Evolutionary conservation across 371 early-diverging fungal species (phyloP), one percentile per base, ranked within the genome.

Genomic region (Circinella umbellata): DNA sequence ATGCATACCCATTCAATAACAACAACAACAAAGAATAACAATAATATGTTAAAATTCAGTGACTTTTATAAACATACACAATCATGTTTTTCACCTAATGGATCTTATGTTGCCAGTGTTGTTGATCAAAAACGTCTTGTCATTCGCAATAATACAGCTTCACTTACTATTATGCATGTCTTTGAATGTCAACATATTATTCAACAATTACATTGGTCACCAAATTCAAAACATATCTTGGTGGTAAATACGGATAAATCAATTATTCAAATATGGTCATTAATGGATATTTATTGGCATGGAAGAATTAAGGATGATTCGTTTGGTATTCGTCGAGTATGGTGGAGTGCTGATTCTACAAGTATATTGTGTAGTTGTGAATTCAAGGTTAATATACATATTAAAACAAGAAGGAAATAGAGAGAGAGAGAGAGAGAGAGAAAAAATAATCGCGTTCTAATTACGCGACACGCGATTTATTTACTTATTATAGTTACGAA

Each of bases 171-270:
- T 6, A 80, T 93, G 15, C 81, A 91, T 71, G 88, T 92, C 54
- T 90, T 83, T 70, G 77, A 82, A 18, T 82, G 81, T 59, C 38
- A 65, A 6, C 82, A 85, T 68, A 60, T 66, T 38, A 82, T 93
- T 66, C 80, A 90, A 67, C 77, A 83, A 18, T 61, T 94, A 9
- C 80, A 70, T 59, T 96, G 94, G 94, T 88, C 93, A 11, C 78
- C 87, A 3, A 85, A 91, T 77, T 89, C 91, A 17, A 74, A 81
- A 42, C 81, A 85, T 60, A 69, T 95, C 11, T 60, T 91, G 15
- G 78, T 85, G 2, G 87, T 88, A 14, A 87, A 87, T 37, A 89
- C 81, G 62, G 80, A 81, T 37, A 60, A 75, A 48, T 83, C 81
- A 3, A 66, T 73, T 11, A 77, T 90, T 13, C 85, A 94, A 69